Percentiles rank a stretch among this genome's conserved stretches.
Conservation (phyloP, 805 yeast genomes). For the Metschnikowia hibisci region DNA sequence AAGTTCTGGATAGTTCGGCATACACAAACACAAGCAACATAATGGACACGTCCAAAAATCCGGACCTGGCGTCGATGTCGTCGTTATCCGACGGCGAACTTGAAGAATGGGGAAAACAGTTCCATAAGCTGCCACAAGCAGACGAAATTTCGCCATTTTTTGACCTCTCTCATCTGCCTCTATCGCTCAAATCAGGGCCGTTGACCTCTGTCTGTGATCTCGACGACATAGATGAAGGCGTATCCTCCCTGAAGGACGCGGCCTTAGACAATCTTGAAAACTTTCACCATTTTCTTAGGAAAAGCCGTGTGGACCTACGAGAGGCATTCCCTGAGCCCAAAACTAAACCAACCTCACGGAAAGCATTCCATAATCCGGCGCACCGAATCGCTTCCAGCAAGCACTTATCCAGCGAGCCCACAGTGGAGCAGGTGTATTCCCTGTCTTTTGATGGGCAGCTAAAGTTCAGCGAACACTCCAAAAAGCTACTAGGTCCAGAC, state of each 20-base stretch:
- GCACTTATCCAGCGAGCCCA: conserved; percentile 19
- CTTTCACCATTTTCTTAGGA: conserved; percentile 27
- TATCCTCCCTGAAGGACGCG: neutral
- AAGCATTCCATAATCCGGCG: conserved; percentile 35
- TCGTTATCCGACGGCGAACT: conserved; percentile 1
- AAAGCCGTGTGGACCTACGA: conserved; percentile 30
- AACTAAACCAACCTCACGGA: conserved; percentile 17
- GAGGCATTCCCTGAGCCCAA: conserved; percentile 27
- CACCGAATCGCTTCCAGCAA: conserved; percentile 20
- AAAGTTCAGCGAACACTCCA: conserved; percentile 17
- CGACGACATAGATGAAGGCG: conserved; percentile 8
- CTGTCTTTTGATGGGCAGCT: conserved; percentile 10
- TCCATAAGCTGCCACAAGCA: too few relatives aligned
- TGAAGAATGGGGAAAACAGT: neutral
- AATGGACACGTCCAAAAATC: conserved; percentile 8
- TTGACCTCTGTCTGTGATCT: conserved; percentile 1
- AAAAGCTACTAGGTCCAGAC: conserved; percentile 11
- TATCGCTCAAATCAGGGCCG: conserved; percentile 4
- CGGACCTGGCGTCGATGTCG: conserved; percentile 2
- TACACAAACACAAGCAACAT: conserved; percentile 14
- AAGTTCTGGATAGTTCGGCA: conserved; percentile 15
- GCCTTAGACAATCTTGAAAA: conserved; percentile 21
- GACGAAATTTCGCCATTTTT: neutral
- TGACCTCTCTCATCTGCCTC: conserved; percentile 7
- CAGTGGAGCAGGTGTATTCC: conserved; percentile 30